Percentiles rank a stretch among this genome's conserved stretches.
phyloP scores from a whole-genome alignment of 2,329 filamentous ascomycete genomes.

The Hymenoscyphus linearis region DNA sequence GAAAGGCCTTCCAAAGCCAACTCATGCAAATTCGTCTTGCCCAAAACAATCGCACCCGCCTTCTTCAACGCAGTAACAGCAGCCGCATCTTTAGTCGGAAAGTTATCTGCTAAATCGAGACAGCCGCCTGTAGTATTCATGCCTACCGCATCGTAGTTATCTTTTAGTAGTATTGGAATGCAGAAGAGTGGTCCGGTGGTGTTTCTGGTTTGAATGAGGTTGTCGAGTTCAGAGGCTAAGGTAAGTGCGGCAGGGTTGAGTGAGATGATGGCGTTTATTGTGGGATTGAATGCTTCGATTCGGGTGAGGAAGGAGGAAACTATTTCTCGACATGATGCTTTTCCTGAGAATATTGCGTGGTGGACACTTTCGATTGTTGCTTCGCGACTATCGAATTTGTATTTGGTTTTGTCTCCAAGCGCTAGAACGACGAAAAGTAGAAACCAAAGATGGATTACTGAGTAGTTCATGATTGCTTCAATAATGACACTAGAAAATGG shows the following conservation, averaged over 20 bases:
- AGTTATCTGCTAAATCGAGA: slow-evolving; percentile 42
- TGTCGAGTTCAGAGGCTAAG: slow-evolving; percentile 47
- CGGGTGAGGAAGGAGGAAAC: slow-evolving; percentile 39
- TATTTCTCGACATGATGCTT: slow-evolving; percentile 22
- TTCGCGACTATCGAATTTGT: slow-evolving; percentile 46
- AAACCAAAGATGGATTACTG: not conserved
- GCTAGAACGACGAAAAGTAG: not conserved
- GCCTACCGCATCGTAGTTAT: slow-evolving; percentile 40
- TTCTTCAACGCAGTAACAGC: slow-evolving; percentile 55
- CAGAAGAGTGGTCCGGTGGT: slow-evolving; percentile 50
- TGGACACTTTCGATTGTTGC: slow-evolving; percentile 55
- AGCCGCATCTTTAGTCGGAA: slow-evolving; percentile 42
- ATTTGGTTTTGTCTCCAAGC: not conserved
- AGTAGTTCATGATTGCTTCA: not conserved
- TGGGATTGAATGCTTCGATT: slow-evolving; percentile 51
- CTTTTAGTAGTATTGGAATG: slow-evolving; percentile 57
- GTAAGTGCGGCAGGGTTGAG: slow-evolving; percentile 36
- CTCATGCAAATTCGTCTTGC: slow-evolving; percentile 82
- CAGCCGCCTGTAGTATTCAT: slow-evolving; percentile 55
- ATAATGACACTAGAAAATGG: not conserved
- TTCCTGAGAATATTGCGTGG: slow-evolving; percentile 45
- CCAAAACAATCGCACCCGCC: slow-evolving; percentile 69
- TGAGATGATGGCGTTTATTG: slow-evolving; percentile 47
- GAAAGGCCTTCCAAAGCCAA: slow-evolving; percentile 61
- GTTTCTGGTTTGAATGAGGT: slow-evolving; percentile 41